These are phyloP conservation scores for Suillus spraguei DNA, from an alignment of 768 basidiomycete genomes.

Conservation along the genomic window DNA sequence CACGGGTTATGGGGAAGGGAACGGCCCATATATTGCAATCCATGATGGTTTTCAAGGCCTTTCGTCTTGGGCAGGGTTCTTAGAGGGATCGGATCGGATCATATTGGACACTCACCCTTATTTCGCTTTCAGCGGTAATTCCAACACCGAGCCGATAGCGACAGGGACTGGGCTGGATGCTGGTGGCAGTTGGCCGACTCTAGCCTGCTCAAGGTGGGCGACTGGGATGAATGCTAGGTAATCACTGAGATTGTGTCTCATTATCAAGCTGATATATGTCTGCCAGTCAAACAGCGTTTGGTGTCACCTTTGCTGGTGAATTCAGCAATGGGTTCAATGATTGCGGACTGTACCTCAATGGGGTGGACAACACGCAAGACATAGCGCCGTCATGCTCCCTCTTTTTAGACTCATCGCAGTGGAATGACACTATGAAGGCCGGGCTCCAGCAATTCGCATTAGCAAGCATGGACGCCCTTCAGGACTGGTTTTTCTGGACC, in stretches of 20 bases:
- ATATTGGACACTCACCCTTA: conserved; percentile 73
- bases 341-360: conserved; percentile 58
- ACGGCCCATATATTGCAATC: conserved; percentile 56
- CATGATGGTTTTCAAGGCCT: conserved; percentile 64
- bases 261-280: conserved; percentile 6
- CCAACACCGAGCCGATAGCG: conserved; percentile 38
- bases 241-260: conserved; percentile 18
- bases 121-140: conserved; percentile 54
- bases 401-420: conserved; percentile 51
- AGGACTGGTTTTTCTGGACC: conserved; percentile 78
- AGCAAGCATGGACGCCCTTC: conserved; percentile 67
- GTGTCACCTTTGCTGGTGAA: conserved; percentile 76
- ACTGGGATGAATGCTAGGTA: conserved; percentile 46
- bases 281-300: conserved; percentile 54
- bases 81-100: conserved; percentile 60
- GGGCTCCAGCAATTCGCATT: conserved; percentile 55
- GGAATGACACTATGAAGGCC: conserved; percentile 51
- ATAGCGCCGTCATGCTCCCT: conserved; percentile 42
- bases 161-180: conserved; percentile 31
- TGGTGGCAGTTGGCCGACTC: conserved; percentile 48
- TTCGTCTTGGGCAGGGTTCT: conserved; percentile 48
- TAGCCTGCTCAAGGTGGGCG: conserved; percentile 64
- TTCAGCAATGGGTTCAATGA: conserved; percentile 70
- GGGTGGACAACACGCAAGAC: conserved; percentile 28
- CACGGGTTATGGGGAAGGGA: conserved; percentile 70